Percentiles rank a stretch among this genome's conserved stretches.
These are phyloP conservation scores for Hypoxylon crocopeplum DNA, from an alignment of 495 filamentous ascomycete genomes.

Conservation along the genomic window DNA sequence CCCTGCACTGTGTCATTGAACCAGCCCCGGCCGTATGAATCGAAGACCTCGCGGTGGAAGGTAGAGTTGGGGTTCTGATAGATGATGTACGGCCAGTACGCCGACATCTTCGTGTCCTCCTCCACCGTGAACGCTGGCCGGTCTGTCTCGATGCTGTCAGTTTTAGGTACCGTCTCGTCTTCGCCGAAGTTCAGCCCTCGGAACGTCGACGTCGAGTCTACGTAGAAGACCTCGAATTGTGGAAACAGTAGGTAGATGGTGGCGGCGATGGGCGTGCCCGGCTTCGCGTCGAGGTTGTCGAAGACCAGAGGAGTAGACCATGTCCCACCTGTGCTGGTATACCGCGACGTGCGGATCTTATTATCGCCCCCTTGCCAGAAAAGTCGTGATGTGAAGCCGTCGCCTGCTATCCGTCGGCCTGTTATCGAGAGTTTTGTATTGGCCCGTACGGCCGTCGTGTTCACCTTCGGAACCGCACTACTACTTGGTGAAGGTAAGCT, in stretches of 20 bases:
- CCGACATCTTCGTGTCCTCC: conserved; percentile 6
- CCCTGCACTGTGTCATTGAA: conserved; percentile 22
- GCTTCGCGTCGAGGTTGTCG: conserved; percentile 12
- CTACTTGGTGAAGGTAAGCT: too few relatives aligned
- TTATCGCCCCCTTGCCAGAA: conserved; percentile 34
- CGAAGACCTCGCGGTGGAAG: conserved; percentile 23
- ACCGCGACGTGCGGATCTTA: conserved; percentile 21
- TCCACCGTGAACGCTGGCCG: conserved; percentile 4
- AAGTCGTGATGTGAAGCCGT: conserved; percentile 29
- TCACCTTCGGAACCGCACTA: not conserved
- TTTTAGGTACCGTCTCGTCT: conserved; percentile 24
- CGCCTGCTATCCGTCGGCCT: conserved; percentile 14
- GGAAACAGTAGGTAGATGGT: conserved; percentile 9
- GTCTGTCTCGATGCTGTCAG: conserved; percentile 14
- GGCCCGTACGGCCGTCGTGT: conserved; percentile 22
- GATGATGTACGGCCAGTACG: conserved; percentile 27
- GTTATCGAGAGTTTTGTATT: conserved; percentile 18
- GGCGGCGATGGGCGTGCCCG: conserved; percentile 23
- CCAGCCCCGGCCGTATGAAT: not conserved
- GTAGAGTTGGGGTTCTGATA: conserved; percentile 16
- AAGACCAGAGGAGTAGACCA: conserved; percentile 20
- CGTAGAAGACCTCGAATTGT: conserved; percentile 25
- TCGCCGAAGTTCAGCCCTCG: conserved; percentile 22
- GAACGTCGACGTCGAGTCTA: conserved; percentile 17
- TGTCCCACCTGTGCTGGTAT: conserved; percentile 8